These are phyloP conservation scores for Diaporthe sp. DNA, from an alignment of 2,329 filamentous ascomycete species.

Conservation along the genomic window DNA sequence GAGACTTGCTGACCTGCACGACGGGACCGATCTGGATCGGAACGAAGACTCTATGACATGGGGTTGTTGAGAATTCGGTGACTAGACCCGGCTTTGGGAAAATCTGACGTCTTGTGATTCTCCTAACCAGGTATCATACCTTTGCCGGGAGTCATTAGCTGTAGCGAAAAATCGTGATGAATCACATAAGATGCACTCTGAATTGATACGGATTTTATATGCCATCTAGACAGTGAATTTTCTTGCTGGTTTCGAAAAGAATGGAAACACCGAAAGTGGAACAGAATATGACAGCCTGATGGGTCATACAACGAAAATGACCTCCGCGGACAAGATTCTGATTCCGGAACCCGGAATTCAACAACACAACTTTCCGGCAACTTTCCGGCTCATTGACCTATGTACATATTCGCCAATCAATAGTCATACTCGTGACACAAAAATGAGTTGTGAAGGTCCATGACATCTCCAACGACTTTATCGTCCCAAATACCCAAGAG, in stretches of 20 bases:
- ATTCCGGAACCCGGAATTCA: not conserved
- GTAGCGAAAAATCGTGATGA: no score
- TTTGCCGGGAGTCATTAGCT: no score
- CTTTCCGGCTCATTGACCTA: not conserved
- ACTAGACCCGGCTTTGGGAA: no score
- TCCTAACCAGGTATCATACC: no score
- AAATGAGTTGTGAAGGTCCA: slow-evolving; percentile 10
- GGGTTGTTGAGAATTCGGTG: no score
- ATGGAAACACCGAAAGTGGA: not conserved
- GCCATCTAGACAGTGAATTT: not conserved
- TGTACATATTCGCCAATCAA: not conserved
- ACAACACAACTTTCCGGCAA: not conserved
- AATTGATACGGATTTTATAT: no score
- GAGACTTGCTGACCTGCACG: not conserved
- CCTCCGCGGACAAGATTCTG: not conserved
- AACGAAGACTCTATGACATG: not conserved
- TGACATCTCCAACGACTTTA: not conserved
- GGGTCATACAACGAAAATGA: not conserved
- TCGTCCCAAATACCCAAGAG: not conserved
- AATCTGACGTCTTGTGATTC: no score
- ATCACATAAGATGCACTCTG: no score
- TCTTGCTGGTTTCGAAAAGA: not conserved
- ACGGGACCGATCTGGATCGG: slow-evolving; percentile 14
- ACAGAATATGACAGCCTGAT: not conserved
- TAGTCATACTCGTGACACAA: slow-evolving; percentile 9